Conservation (phyloP, 208 protist genomes). For the Wallacemonas sp. region DNA sequence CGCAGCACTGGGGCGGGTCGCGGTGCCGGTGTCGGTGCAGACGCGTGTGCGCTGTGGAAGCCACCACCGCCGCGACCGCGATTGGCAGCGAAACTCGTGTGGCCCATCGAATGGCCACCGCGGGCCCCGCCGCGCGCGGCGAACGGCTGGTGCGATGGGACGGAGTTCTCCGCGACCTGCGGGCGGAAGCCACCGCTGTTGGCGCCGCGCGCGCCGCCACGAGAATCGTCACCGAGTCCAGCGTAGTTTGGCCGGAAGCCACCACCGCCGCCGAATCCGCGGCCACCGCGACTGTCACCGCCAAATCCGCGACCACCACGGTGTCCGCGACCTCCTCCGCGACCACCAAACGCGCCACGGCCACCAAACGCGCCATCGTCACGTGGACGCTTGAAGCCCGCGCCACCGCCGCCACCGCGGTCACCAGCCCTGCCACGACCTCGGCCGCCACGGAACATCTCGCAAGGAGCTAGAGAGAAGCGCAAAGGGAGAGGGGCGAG, state of each 20-base stretch:
- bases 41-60: background rate
- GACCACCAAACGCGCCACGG: constrained; percentile 11
- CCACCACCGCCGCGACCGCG: constrained; percentile 6
- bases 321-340: constrained; percentile 7
- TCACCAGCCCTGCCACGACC: background rate
- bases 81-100: constrained; percentile 2
- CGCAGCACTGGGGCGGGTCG: background rate
- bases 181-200: constrained; percentile 50
- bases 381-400: constrained; percentile 35
- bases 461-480: background rate
- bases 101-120: background rate
- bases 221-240: constrained; percentile 24
- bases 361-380: constrained; percentile 13
- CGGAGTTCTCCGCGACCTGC: constrained; percentile 51
- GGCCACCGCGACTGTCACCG: constrained; percentile 7
- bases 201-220: constrained; percentile 30
- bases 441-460: constrained; percentile 15
- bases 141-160: constrained; percentile 29
- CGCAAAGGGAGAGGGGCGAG: background rate
- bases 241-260: constrained; percentile 11
- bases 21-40: background rate
- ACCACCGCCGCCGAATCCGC: constrained; percentile 11
- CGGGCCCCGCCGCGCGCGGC: too few relatives aligned
- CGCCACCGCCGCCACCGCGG: background rate
- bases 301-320: too few relatives aligned